Evolutionary conservation across 2,329 filamentous ascomycete species (phyloP).

Genomic region (Xylaria sp.): DNA sequence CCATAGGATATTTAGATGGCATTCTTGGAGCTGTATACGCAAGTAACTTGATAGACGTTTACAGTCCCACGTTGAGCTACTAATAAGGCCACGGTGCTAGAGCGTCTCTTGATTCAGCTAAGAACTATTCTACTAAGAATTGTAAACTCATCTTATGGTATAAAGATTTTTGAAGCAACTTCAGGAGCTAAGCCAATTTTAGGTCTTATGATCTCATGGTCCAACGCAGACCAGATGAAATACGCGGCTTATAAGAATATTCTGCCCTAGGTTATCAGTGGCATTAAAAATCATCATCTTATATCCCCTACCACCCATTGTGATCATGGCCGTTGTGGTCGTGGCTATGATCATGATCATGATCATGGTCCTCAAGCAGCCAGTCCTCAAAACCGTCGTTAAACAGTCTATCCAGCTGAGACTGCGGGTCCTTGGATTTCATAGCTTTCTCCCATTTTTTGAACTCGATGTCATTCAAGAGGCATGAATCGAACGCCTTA

Average conservation of each 20-base stretch:
- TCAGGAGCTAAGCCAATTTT: background rate
- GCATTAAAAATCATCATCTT: background rate
- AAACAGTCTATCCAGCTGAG: conserved; percentile 44
- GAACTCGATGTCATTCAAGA: conserved; percentile 70
- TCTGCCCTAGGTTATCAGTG: background rate
- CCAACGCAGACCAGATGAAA: background rate
- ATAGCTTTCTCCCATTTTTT: conserved; percentile 49
- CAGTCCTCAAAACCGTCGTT: conserved; percentile 50
- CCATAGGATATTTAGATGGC: no score
- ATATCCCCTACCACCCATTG: no score
- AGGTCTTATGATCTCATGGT: background rate
- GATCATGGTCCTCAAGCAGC: conserved; percentile 47
- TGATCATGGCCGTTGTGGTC: background rate
- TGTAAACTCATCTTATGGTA: background rate
- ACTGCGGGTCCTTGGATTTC: conserved; percentile 39
- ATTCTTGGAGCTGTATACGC: no score
- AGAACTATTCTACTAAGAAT: background rate
- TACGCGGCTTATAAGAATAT: background rate
- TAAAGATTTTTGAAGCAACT: background rate
- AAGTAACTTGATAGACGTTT: no score
- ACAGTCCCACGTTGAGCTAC: no score
- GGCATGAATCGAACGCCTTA: conserved; percentile 65
- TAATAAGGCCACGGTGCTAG: no score
- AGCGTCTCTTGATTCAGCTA: no score
- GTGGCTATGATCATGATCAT: conserved; percentile 39